Conservation (phyloP, 352 stramenopile species). For the Thalassiosira mediterranea region DNA sequence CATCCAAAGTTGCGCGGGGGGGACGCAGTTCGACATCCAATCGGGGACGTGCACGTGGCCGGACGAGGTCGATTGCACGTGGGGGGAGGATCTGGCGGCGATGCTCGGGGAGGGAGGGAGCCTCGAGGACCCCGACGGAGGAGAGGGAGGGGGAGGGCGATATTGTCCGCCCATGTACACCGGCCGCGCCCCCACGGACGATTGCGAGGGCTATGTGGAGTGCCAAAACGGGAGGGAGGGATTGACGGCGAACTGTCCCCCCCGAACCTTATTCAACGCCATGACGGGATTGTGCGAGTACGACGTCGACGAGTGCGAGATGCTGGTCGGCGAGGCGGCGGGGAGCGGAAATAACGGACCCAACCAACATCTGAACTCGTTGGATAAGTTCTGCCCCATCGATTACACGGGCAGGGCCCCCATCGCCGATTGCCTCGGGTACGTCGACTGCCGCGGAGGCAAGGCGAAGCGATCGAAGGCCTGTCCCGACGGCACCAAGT, state of each 20-base stretch:
- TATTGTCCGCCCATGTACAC: conserved; percentile 9
- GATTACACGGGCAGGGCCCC: conserved; percentile 23
- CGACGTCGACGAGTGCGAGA: not conserved
- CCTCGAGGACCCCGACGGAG: too few relatives aligned
- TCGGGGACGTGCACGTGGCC: conserved; percentile 8
- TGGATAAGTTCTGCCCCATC: conserved; percentile 12
- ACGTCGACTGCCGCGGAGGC: conserved; percentile 24
- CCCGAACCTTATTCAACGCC: conserved; percentile 13
- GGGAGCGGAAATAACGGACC: not conserved
- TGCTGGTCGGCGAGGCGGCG: not conserved
- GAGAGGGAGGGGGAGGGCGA: too few relatives aligned
- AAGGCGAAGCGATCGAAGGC: not conserved
- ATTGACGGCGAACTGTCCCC: conserved; percentile 13
- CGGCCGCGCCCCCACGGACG: conserved; percentile 11
- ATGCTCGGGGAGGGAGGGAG: too few relatives aligned
- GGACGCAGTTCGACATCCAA: conserved; percentile 18
- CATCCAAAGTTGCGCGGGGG: conserved; percentile 11
- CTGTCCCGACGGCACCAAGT: conserved; percentile 16
- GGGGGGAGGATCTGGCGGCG: too few relatives aligned
- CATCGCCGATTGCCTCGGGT: conserved; percentile 10
- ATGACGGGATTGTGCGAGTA: conserved; percentile 12
- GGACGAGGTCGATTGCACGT: too few relatives aligned
- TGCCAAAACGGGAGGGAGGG: conserved; percentile 20
- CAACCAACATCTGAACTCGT: conserved; percentile 1
- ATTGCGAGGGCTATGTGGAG: conserved; percentile 30